Evolutionary conservation across 2,329 filamentous ascomycete genomes (phyloP).

Genomic region (Bipolaris sorokiniana): DNA sequence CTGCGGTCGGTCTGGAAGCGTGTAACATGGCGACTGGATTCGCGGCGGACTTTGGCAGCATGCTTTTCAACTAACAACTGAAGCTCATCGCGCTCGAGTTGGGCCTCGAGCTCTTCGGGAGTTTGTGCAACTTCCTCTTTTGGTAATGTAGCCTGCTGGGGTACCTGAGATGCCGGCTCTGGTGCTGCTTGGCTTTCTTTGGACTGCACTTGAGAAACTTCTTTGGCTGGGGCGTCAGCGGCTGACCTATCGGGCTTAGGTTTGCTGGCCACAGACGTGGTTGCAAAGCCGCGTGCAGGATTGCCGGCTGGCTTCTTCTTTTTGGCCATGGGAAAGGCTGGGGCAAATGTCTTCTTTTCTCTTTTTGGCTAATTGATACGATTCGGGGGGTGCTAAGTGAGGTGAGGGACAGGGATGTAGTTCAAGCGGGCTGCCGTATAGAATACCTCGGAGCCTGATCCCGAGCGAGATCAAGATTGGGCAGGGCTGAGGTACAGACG

Average conservation of each 20-base stretch:
- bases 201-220: constrained; percentile 13
- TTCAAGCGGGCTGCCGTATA: constrained; percentile 38
- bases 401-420: constrained; percentile 3
- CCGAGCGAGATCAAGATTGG: constrained; percentile 44
- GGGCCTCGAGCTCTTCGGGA: constrained; percentile 87
- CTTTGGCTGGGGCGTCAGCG: constrained; percentile 26
- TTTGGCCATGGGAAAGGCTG: constrained; percentile 70
- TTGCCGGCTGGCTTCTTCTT: constrained; percentile 91
- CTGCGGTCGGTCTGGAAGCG: constrained; percentile 86
- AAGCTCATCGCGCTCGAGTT: constrained; percentile 88
- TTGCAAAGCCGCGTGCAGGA: constrained; percentile 90
- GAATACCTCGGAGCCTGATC: constrained; percentile 47
- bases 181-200: constrained; percentile 23
- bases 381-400: background rate
- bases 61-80: constrained; percentile 87
- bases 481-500: constrained; percentile 27
- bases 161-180: constrained; percentile 8
- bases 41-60: constrained; percentile 76
- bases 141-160: constrained; percentile 26
- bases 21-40: constrained; percentile 75
- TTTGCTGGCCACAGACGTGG: constrained; percentile 88
- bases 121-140: constrained; percentile 59
- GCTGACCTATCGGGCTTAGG: constrained; percentile 58
- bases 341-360: background rate
- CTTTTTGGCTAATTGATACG: background rate